These are phyloP conservation scores for Nakazawaea siamensis DNA, from an alignment of 805 yeast genomes.

Conservation along the genomic window DNA sequence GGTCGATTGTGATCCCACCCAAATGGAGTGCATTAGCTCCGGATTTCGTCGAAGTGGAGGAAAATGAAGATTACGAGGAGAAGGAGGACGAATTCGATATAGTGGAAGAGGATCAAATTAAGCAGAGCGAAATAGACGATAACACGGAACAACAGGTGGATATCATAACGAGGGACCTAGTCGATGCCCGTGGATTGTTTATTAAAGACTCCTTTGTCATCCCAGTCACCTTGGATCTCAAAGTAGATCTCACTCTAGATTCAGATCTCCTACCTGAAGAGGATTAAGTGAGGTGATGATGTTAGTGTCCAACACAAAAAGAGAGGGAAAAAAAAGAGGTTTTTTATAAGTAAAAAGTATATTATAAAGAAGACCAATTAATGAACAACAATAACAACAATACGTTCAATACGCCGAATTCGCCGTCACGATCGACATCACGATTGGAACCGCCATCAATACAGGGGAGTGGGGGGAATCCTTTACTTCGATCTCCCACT, in stretches of 20 bases:
- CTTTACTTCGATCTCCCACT: constrained; percentile 25
- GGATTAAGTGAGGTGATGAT: no score
- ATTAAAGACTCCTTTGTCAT: constrained; percentile 50
- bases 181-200: constrained; percentile 69
- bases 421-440: constrained; percentile 10
- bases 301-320: no score
- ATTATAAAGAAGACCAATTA: no score
- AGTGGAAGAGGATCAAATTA: constrained; percentile 51
- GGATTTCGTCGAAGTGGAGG: constrained; percentile 91
- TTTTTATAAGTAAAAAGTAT: no score
- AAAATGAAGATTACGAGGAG: constrained; percentile 81
- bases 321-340: no score
- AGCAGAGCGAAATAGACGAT: constrained; percentile 50
- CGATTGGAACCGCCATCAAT: constrained; percentile 8
- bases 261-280: no score
- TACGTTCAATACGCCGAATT: constrained; percentile 7
- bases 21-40: constrained; percentile 97
- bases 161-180: constrained; percentile 51
- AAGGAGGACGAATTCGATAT: constrained; percentile 89
- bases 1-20: constrained; percentile 80
- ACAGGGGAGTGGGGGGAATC: constrained; percentile 7
- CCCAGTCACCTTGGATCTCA: no score
- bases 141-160: constrained; percentile 61
- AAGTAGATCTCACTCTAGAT: no score
- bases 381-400: no score